Percentiles rank a stretch among this genome's conserved stretches.
These are phyloP conservation scores for Vigna nakashimae DNA, from an alignment of 306 rosid species.

Conservation along the genomic window DNA sequence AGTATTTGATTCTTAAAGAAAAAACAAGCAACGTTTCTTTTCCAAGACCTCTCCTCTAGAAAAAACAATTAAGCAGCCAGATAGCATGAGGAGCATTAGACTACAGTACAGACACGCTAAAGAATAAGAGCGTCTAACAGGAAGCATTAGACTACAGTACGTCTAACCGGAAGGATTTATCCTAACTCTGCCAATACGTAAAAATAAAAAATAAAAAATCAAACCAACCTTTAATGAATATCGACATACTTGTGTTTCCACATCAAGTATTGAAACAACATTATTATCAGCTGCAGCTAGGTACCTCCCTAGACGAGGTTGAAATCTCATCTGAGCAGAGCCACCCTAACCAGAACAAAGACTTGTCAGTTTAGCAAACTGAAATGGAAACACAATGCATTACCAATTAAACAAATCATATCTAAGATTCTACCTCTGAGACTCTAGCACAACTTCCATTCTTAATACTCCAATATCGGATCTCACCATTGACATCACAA, in stretches of 20 bases:
- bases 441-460: conserved; percentile 78
- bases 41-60: background rate
- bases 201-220: background rate
- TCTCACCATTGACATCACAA: conserved; percentile 91
- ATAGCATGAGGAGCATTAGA: background rate
- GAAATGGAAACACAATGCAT: conserved; percentile 18
- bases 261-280: conserved; percentile 88
- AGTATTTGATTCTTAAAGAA: conserved; percentile 15
- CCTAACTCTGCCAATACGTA: background rate
- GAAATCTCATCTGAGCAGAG: conserved; percentile 89
- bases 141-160: conserved; percentile 3
- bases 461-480: conserved; percentile 94
- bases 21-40: conserved; percentile 14
- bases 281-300: conserved; percentile 93
- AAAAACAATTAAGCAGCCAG: background rate
- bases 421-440: conserved; percentile 63
- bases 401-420: background rate
- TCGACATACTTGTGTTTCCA: conserved; percentile 76
- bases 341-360: conserved; percentile 70
- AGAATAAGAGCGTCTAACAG: conserved; percentile 10
- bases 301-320: conserved; percentile 87
- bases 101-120: background rate
- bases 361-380: conserved; percentile 33
- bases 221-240: conserved; percentile 75
- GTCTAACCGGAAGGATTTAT: conserved; percentile 1